These are phyloP conservation scores for Mycena filopes DNA, from an alignment of 768 basidiomycete genomes.

Conservation along the genomic window DNA sequence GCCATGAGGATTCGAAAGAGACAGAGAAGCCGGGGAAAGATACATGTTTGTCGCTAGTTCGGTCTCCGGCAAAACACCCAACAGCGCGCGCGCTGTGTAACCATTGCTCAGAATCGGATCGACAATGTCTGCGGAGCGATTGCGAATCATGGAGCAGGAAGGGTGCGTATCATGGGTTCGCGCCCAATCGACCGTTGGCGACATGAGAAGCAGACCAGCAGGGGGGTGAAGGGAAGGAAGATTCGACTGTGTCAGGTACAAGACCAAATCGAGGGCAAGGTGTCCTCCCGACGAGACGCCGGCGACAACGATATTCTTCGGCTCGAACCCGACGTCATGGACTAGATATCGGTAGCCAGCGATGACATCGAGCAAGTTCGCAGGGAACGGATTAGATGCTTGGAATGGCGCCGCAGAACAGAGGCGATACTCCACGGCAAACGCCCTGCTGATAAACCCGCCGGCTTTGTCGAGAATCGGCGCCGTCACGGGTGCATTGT, in stretches of 20 bases:
- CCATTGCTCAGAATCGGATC: constrained; percentile 24
- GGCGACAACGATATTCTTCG: constrained; percentile 1
- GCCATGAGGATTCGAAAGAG: constrained; percentile 21
- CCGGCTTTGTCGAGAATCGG: no score
- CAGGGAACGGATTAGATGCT: constrained; percentile 8
- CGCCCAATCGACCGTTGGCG: constrained; percentile 46
- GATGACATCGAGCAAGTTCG: not conserved
- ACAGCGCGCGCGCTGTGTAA: constrained; percentile 37
- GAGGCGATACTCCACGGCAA: no score
- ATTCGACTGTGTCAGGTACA: not conserved
- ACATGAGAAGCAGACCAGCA: constrained; percentile 43
- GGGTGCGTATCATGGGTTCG: constrained; percentile 34
- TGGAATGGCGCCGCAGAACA: not conserved
- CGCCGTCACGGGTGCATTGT: no score
- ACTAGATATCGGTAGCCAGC: constrained; percentile 6
- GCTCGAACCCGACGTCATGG: constrained; percentile 8
- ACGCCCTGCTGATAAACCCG: no score
- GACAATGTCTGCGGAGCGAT: constrained; percentile 38
- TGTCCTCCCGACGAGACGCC: constrained; percentile 4
- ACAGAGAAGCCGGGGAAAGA: constrained; percentile 48
- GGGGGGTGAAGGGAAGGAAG: constrained; percentile 33
- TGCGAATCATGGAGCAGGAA: constrained; percentile 30
- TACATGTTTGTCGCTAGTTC: constrained; percentile 42
- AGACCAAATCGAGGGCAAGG: constrained; percentile 1
- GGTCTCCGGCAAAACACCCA: constrained; percentile 41